Evolutionary conservation across 2,329 filamentous ascomycete genomes (phyloP).

Genomic region (Pseudopyricularia cyperi): DNA sequence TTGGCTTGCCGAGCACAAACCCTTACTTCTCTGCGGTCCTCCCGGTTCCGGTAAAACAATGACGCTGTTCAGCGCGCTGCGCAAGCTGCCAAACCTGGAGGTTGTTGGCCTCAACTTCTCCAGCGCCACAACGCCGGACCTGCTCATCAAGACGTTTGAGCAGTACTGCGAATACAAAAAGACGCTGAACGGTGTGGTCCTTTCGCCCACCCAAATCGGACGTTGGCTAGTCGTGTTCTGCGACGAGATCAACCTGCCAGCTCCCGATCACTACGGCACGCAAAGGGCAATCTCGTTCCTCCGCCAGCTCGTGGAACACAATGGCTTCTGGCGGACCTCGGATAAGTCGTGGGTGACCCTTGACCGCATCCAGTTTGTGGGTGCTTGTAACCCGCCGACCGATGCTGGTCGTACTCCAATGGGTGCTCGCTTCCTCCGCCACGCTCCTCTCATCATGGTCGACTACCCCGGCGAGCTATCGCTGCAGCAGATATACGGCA

Average conservation of each 20-base stretch:
- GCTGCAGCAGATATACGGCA: slow-evolving; percentile 93
- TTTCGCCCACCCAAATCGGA: slow-evolving; percentile 92
- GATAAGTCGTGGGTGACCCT: slow-evolving; percentile 98
- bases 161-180: slow-evolving; percentile 99
- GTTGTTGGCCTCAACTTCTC: slow-evolving; percentile 99
- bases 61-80: slow-evolving; percentile 94
- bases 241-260: slow-evolving; percentile 97
- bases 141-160: slow-evolving; percentile 98
- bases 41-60: slow-evolving; percentile 99
- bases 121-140: slow-evolving; percentile 91
- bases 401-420: slow-evolving; percentile 93
- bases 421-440: slow-evolving; percentile 83
- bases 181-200: slow-evolving; percentile 87
- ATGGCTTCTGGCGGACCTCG: slow-evolving; percentile 95
- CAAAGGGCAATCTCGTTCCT: slow-evolving; percentile 96
- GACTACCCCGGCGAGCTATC: slow-evolving; percentile 96
- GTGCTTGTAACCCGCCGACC: slow-evolving; percentile 95
- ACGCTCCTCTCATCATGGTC: slow-evolving; percentile 98
- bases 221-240: slow-evolving; percentile 98
- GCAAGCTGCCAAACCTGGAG: slow-evolving; percentile 97
- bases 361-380: slow-evolving; percentile 97
- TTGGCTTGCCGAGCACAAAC: slow-evolving; percentile 98
- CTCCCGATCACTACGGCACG: slow-evolving; percentile 93
- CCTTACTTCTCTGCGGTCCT: slow-evolving; percentile 87
- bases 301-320: slow-evolving; percentile 93